These are phyloP conservation scores for Luvunga scandens DNA, from an alignment of 345 rosid species.

Conservation along the genomic window DNA sequence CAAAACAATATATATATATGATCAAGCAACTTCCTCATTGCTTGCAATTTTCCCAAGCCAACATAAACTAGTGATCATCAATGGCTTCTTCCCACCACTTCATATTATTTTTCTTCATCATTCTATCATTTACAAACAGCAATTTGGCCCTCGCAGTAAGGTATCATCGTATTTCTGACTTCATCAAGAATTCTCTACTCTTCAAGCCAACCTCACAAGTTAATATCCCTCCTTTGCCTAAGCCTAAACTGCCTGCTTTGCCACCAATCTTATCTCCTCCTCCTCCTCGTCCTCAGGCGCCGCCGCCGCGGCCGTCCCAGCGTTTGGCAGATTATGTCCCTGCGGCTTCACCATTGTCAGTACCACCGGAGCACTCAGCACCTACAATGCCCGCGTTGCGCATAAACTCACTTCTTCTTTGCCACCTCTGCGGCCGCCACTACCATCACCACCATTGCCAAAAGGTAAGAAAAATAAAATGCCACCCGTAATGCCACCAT, in stretches of 20 bases:
- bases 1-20: too few species aligned
- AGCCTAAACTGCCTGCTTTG: not conserved
- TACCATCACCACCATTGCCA: not conserved
- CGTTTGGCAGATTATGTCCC: not conserved
- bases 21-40: not conserved
- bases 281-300: too few species aligned
- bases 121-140: not conserved
- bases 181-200: not conserved
- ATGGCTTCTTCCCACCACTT: not conserved
- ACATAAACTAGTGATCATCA: not conserved
- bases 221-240: not conserved
- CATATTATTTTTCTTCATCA: not conserved
- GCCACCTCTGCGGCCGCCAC: not conserved
- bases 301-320: not conserved
- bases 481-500: not conserved
- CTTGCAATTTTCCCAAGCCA: not conserved
- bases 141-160: not conserved
- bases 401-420: not conserved
- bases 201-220: not conserved
- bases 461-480: not conserved
- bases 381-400: not conserved
- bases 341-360: not conserved
- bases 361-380: not conserved
- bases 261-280: not conserved
- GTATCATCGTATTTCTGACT: not conserved